Conservation (phyloP, 495 filamentous ascomycete species). For the Cercophora scortea region DNA sequence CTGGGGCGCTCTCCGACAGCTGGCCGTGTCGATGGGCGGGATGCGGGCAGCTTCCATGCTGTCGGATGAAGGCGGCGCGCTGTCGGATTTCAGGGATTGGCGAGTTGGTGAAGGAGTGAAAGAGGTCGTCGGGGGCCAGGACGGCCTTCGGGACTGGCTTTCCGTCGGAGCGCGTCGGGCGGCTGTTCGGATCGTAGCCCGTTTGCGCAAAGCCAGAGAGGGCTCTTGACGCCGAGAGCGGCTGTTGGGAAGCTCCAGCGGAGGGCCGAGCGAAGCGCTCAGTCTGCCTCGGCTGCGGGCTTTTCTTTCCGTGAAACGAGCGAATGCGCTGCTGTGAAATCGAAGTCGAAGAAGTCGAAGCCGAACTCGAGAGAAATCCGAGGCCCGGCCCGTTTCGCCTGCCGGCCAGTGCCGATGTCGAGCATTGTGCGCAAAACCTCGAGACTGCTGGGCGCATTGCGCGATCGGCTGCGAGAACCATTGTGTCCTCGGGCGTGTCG, state of each 20-base stretch:
- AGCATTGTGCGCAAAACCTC: conserved; percentile 22
- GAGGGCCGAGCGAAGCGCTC: conserved; percentile 2
- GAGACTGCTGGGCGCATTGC: conserved; percentile 22
- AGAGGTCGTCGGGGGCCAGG: conserved; percentile 74
- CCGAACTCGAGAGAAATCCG: conserved; percentile 4
- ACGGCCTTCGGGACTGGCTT: conserved; percentile 25
- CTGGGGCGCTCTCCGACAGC: conserved; percentile 32
- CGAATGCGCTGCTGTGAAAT: conserved; percentile 3
- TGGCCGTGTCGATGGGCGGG: conserved; percentile 62
- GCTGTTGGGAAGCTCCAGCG: not conserved
- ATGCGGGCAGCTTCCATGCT: conserved; percentile 88
- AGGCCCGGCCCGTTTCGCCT: conserved; percentile 7
- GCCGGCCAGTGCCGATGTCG: conserved; percentile 9
- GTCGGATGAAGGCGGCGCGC: conserved; percentile 80
- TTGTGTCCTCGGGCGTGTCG: conserved; percentile 1
- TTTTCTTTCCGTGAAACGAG: conserved; percentile 2
- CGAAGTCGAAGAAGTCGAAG: not conserved
- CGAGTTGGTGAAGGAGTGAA: conserved; percentile 83
- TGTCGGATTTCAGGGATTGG: conserved; percentile 76
- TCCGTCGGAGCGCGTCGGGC: not conserved
- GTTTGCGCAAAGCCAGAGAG: conserved; percentile 12
- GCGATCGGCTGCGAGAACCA: conserved; percentile 21
- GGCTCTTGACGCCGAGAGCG: conserved; percentile 6
- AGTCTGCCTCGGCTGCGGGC: too few species aligned
- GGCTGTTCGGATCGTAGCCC: conserved; percentile 2